Evolutionary conservation across 495 filamentous ascomycete genomes (phyloP).

Genomic region (Talaromyces borbonicus): DNA sequence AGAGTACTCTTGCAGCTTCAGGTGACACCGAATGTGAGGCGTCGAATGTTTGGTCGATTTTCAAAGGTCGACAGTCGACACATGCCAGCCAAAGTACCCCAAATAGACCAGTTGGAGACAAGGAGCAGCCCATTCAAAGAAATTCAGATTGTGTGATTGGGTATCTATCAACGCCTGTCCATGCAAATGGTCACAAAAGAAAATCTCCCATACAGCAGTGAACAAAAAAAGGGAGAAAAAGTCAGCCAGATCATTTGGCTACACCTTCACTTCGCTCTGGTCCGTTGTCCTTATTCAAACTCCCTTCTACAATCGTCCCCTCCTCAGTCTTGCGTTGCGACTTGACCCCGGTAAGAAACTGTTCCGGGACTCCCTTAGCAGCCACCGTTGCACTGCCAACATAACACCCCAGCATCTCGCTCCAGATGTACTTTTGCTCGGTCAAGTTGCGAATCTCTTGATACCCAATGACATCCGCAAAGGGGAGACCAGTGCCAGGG

Average conservation of each 20-base stretch:
- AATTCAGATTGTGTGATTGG: too few species aligned
- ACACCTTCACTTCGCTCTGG: conserved; percentile 13
- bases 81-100: too few species aligned
- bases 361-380: conserved; percentile 57
- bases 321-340: conserved; percentile 11
- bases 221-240: not conserved
- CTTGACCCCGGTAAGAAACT: conserved; percentile 41
- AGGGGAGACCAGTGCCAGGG: conserved; percentile 65
- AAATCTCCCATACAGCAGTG: not conserved
- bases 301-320: not conserved
- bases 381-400: conserved; percentile 52
- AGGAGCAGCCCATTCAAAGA: too few species aligned
- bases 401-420: conserved; percentile 64
- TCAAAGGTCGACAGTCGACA: too few species aligned
- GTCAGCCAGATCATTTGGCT: conserved; percentile 17
- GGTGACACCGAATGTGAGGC: too few species aligned
- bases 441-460: conserved; percentile 52
- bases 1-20: too few species aligned
- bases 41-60: too few species aligned
- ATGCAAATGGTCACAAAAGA: too few species aligned
- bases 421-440: conserved; percentile 61
- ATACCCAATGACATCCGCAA: conserved; percentile 65
- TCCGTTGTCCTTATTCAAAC: not conserved
- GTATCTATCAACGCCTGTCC: too few species aligned
- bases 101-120: too few species aligned